Evolutionary conservation across 2,329 filamentous ascomycete species (phyloP).

Genomic region (Aspergillaceae sp.): DNA sequence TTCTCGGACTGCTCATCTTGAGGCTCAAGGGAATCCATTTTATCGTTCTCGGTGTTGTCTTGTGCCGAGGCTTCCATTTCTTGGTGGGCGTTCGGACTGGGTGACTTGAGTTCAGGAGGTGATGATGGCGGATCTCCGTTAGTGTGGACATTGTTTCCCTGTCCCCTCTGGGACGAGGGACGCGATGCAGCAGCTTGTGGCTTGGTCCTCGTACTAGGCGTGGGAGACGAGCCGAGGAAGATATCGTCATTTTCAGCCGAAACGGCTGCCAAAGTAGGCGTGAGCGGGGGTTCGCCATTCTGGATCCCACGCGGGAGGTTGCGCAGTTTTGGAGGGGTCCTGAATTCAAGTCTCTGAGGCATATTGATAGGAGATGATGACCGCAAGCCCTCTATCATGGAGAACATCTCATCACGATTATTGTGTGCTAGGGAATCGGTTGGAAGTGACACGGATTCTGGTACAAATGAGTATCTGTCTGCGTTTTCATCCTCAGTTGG

Average conservation of each 20-base stretch:
- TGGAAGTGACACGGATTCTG: slow-evolving; percentile 47
- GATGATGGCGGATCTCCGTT: slow-evolving; percentile 27
- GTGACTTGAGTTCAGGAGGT: slow-evolving; percentile 22
- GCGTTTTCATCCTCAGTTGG: slow-evolving; percentile 32
- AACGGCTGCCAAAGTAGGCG: slow-evolving; percentile 35
- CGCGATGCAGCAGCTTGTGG: slow-evolving; percentile 16
- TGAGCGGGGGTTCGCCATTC: slow-evolving; percentile 26
- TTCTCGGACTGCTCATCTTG: slow-evolving; percentile 3
- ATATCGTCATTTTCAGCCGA: slow-evolving; percentile 34
- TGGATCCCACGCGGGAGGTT: slow-evolving; percentile 17
- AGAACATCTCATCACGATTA: slow-evolving; percentile 55
- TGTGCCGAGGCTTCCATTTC: slow-evolving; percentile 1
- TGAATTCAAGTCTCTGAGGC: slow-evolving; percentile 17
- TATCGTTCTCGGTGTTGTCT: slow-evolving; percentile 1
- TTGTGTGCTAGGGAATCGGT: slow-evolving; percentile 55
- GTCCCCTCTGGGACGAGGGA: slow-evolving; percentile 21
- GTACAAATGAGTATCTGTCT: slow-evolving; percentile 61
- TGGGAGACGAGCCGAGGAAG: slow-evolving; percentile 46
- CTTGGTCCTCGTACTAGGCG: slow-evolving; percentile 35
- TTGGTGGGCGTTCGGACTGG: slow-evolving; percentile 14
- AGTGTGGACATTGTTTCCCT: slow-evolving; percentile 10
- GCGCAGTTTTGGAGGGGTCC: slow-evolving; percentile 22
- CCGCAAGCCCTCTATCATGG: slow-evolving; percentile 59
- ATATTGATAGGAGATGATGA: slow-evolving; percentile 36
- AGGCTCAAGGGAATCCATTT: slow-evolving; percentile 1